Percentiles rank a stretch among this genome's conserved stretches.
These are phyloP conservation scores for Coemansia erecta DNA, from an alignment of 192 early-diverging fungal genomes.

Conservation along the genomic window DNA sequence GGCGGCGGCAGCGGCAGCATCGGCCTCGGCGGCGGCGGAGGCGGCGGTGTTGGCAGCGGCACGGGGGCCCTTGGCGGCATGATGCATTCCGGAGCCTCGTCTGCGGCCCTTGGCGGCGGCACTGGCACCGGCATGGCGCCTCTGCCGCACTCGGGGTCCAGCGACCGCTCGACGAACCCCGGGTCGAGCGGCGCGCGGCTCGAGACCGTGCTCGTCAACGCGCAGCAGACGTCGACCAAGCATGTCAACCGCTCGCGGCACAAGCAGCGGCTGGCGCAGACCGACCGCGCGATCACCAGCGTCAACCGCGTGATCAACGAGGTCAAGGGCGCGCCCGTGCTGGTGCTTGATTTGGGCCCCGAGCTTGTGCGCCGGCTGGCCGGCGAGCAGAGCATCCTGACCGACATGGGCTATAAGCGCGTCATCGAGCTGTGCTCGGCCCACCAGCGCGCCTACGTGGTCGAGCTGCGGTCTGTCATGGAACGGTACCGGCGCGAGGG, in stretches of 20 bases:
- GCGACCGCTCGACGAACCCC: too few species aligned
- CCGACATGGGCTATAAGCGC: slow-evolving; percentile 64
- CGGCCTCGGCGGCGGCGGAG: slow-evolving; percentile 11
- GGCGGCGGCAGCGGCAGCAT: slow-evolving; percentile 2
- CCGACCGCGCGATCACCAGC: slow-evolving; percentile 56
- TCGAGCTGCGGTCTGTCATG: slow-evolving; percentile 53
- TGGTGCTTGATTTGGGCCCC: slow-evolving; percentile 64
- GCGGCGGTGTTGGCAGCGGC: too few species aligned
- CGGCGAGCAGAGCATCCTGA: slow-evolving; percentile 59
- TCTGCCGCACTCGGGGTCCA: too few species aligned
- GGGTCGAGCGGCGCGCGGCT: slow-evolving; percentile 36
- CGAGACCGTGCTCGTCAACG: slow-evolving; percentile 39
- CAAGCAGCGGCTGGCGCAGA: slow-evolving; percentile 34
- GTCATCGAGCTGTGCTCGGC: slow-evolving; percentile 56
- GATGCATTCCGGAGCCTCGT: too few species aligned
- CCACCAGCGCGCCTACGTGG: slow-evolving; percentile 55
- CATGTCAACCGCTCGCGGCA: slow-evolving; percentile 33
- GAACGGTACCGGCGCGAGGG: slow-evolving; percentile 35
- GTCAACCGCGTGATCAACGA: slow-evolving; percentile 55
- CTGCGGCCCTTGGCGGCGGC: too few species aligned
- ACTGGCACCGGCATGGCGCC: too few species aligned
- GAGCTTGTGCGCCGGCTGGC: slow-evolving; percentile 57
- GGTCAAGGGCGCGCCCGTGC: slow-evolving; percentile 60
- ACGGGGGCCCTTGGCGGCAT: too few species aligned
- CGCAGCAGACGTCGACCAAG: slow-evolving; percentile 25